phyloP scores from a whole-genome alignment of 2,329 filamentous ascomycete genomes.

The Aspergillus pseudotamarii region DNA sequence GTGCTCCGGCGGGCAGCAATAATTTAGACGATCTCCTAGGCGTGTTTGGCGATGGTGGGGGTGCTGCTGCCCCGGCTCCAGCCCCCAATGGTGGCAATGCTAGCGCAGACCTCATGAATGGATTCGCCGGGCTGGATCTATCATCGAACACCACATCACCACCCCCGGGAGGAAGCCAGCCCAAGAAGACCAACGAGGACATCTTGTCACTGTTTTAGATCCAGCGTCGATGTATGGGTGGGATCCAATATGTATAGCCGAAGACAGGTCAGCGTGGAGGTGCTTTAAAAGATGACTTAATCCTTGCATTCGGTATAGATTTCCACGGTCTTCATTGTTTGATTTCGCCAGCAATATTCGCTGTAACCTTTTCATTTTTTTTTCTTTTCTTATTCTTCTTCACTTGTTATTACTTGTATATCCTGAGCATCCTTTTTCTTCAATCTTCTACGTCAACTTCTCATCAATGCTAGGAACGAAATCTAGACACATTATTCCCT shows the following conservation, averaged over 20 bases:
- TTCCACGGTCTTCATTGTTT: slow-evolving; percentile 2
- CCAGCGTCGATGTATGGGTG: background rate
- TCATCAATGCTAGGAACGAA: background rate
- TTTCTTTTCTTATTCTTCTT: background rate
- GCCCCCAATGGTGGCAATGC: slow-evolving; percentile 30
- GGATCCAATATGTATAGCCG: background rate
- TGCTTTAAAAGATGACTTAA: slow-evolving; percentile 1
- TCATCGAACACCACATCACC: slow-evolving; percentile 50
- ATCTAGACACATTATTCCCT: background rate
- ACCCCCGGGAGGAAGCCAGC: slow-evolving; percentile 26
- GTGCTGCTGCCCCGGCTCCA: slow-evolving; percentile 35
- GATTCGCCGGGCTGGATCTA: slow-evolving; percentile 81
- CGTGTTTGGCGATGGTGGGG: slow-evolving; percentile 60
- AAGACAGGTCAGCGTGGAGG: background rate
- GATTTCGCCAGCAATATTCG: background rate
- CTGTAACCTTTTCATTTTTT: background rate
- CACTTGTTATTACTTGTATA: slow-evolving; percentile 10
- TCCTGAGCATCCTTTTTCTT: slow-evolving; percentile 6
- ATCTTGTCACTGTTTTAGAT: slow-evolving; percentile 57
- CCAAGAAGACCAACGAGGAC: slow-evolving; percentile 59
- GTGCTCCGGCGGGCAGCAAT: slow-evolving; percentile 45
- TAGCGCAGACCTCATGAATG: slow-evolving; percentile 69
- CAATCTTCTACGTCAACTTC: background rate
- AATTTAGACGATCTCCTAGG: slow-evolving; percentile 83
- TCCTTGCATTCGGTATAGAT: slow-evolving; percentile 7